Percentiles rank a stretch among this genome's conserved stretches.
These are phyloP conservation scores for Pneumocystis wakefieldiae DNA, from an alignment of 1,139 yeast genomes.

Conservation along the genomic window DNA sequence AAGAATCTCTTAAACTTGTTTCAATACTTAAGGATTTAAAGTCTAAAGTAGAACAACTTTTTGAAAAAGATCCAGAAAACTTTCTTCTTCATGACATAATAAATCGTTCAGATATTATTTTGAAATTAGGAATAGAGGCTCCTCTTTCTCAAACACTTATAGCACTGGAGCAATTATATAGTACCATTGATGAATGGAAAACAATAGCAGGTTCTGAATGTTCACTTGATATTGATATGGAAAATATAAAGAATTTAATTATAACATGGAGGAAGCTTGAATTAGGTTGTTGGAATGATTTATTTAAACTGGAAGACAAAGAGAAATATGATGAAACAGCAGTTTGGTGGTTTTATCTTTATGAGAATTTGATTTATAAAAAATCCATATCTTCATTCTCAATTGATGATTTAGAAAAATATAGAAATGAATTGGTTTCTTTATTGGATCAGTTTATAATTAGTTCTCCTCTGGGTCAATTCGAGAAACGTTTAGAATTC, in stretches of 20 bases:
- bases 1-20: slow-evolving; percentile 35
- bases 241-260: slow-evolving; percentile 48
- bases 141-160: slow-evolving; percentile 69
- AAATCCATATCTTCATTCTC: slow-evolving; percentile 15
- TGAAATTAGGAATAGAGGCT: slow-evolving; percentile 44
- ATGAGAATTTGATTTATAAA: slow-evolving; percentile 42
- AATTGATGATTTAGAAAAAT: slow-evolving; percentile 24
- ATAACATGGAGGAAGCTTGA: slow-evolving; percentile 87
- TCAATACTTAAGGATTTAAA: slow-evolving; percentile 33
- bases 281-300: slow-evolving; percentile 66
- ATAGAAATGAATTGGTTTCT: slow-evolving; percentile 36
- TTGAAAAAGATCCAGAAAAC: slow-evolving; percentile 86
- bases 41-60: slow-evolving; percentile 33
- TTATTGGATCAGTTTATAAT: slow-evolving; percentile 65
- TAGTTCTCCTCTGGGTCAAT: slow-evolving; percentile 47
- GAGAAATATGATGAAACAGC: slow-evolving; percentile 41
- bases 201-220: slow-evolving; percentile 74
- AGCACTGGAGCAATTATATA: slow-evolving; percentile 75
- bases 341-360: slow-evolving; percentile 83
- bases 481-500: slow-evolving; percentile 47
- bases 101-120: slow-evolving; percentile 53
- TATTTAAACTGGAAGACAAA: slow-evolving; percentile 54
- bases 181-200: slow-evolving; percentile 81
- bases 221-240: slow-evolving; percentile 42
- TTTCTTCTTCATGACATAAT: slow-evolving; percentile 62